Percentiles rank a stretch among this genome's conserved stretches.
Conservation (phyloP, 306 rosid genomes). For the Corylus avellana region DNA sequence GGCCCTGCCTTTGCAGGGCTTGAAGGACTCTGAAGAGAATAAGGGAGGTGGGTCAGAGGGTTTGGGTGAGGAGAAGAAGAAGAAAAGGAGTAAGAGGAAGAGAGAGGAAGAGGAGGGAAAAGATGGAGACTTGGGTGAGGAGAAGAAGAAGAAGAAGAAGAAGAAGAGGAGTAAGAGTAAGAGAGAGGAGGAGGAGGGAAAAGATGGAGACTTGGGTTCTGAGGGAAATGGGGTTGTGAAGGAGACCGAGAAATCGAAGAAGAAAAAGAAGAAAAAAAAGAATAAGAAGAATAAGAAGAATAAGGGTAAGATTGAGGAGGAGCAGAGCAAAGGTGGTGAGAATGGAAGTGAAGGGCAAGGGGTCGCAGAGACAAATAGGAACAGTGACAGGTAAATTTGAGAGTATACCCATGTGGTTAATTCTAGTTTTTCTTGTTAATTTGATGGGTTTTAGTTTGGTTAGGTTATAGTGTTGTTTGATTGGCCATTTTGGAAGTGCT, state of each 20-base stretch:
- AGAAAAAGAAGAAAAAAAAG: conserved; percentile 30
- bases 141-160: conserved; percentile 35
- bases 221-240: conserved; percentile 36
- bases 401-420: neutral
- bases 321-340: conserved; percentile 28
- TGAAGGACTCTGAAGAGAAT: conserved; percentile 19
- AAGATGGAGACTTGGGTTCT: conserved; percentile 15
- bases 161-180: conserved; percentile 38
- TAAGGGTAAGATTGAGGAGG: conserved; percentile 29
- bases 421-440: conserved; percentile 1
- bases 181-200: conserved; percentile 22
- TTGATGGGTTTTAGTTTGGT: neutral
- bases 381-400: conserved; percentile 46
- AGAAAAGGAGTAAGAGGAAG: conserved; percentile 39
- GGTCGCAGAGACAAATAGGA: conserved; percentile 35
- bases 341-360: conserved; percentile 30
- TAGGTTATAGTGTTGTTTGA: conserved; percentile 1
- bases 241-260: conserved; percentile 25
- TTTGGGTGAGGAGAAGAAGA: conserved; percentile 31
- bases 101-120: conserved; percentile 26
- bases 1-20: conserved; percentile 30
- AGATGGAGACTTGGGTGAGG: conserved; percentile 19
- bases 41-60: conserved; percentile 27
- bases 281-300: conserved; percentile 31
- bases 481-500: neutral